Percentiles rank a stretch among this genome's conserved stretches.
Conservation (phyloP, 2,329 filamentous ascomycete genomes). For the Diaporthe sp. region DNA sequence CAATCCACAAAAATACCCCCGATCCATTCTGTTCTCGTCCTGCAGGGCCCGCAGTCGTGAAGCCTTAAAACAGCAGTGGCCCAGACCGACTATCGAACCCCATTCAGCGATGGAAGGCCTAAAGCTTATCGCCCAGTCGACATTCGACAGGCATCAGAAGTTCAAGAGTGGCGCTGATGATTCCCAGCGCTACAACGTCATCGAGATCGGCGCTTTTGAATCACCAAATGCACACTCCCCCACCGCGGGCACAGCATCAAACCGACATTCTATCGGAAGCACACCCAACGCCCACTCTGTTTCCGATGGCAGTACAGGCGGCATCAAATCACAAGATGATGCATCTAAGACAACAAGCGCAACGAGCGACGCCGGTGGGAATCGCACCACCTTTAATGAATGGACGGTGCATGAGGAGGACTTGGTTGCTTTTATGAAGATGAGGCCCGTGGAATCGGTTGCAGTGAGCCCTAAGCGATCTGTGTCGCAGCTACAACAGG, state of each 20-base stretch:
- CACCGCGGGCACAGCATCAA: slow-evolving; percentile 6
- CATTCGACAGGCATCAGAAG: slow-evolving; percentile 41
- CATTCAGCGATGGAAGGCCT: slow-evolving; percentile 38
- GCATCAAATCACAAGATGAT: slow-evolving; percentile 8
- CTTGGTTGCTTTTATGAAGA: slow-evolving; percentile 40
- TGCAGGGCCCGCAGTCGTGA: slow-evolving; percentile 23
- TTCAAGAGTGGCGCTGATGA: slow-evolving; percentile 34
- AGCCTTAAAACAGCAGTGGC: neutral
- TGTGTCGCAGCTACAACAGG: neutral
- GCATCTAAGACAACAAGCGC: neutral
- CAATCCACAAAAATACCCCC: slow-evolving; percentile 25
- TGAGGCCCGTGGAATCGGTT: slow-evolving; percentile 33
- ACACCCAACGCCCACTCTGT: neutral
- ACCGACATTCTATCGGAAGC: slow-evolving; percentile 28
- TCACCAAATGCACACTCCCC: slow-evolving; percentile 4
- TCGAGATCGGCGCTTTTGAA: slow-evolving; percentile 41
- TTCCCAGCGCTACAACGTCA: slow-evolving; percentile 39
- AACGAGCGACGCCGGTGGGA: neutral
- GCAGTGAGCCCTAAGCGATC: neutral
- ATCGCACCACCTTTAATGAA: slow-evolving; percentile 37
- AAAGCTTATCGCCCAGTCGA: slow-evolving; percentile 41
- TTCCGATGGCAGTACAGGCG: neutral
- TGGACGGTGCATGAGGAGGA: slow-evolving; percentile 43
- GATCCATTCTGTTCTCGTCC: neutral
- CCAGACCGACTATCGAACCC: neutral